Base-by-base conservation (phyloP, 345 rosid genomes). In the Physaria fendleri region DNA sequence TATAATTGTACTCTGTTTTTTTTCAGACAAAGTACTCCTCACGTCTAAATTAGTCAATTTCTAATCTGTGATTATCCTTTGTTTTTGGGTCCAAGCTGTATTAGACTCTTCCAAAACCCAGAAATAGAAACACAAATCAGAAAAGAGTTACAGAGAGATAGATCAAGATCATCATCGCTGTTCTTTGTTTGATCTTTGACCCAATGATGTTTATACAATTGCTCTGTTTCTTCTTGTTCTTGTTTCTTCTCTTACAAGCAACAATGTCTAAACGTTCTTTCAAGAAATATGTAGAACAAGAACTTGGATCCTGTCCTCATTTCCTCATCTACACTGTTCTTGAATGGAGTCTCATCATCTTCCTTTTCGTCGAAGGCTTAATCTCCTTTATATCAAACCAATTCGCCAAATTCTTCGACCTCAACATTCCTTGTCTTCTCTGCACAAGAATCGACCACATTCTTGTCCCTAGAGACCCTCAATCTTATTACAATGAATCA, bases 401-500 rank as follows among this genome's bases (percentile, higher is more conserved):
- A 74, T 85, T 69, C 10, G 89, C 97, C 33, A 79, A 50, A 66
- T 88, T 85, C 76, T 88, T 89, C 12, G 97, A 86, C 25, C 72
- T 92, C 78, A 71, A 63, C 58, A 67, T 76, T 44, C 98, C 98
- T 14, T 92, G 98, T 72, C 77, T 92, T 71, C 74, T 86, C 22
- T 92, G 99, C 68, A 89, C 94, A 2, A 75, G 95, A 75, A 73
- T 89, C 16, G 95, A 93, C 67, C 95, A 79, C 16, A 69, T 79
- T 58, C 67, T 88, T 9, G 75, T 77, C 21, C 75, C 41, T 1
- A 74, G 77, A 56, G 59, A 69, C 23, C 66, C 81, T 6, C 74
- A 66, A 66, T 87, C 79, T 55, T 87, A 87, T 72, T 89, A 80
- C 85, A 93, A 93, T 25, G 85, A 84, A 2, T 81, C 95, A 18